These are phyloP conservation scores for Irpex rosettiformis DNA, from an alignment of 1,284 basidiomycete genomes.

Conservation along the genomic window DNA sequence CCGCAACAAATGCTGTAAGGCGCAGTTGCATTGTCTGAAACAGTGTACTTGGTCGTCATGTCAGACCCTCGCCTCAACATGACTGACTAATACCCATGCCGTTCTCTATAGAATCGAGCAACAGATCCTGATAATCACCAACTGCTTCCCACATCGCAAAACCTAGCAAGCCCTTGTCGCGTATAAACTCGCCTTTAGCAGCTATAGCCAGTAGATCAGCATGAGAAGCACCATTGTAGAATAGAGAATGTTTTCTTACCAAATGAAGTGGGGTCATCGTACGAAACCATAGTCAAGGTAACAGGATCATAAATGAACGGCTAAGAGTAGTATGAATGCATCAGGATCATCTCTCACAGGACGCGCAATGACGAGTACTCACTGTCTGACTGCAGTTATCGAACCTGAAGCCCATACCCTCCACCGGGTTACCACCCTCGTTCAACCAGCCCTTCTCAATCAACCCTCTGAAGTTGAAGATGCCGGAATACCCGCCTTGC, in stretches of 20 bases:
- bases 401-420: slow-evolving; percentile 38
- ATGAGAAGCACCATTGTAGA: neutral
- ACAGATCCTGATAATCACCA: slow-evolving; percentile 47
- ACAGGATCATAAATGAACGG: slow-evolving; percentile 43
- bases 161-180: slow-evolving; percentile 39
- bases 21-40: no score
- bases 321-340: slow-evolving; percentile 22
- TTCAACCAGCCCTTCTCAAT: slow-evolving; percentile 38
- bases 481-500: slow-evolving; percentile 31
- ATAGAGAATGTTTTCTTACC: slow-evolving; percentile 16
- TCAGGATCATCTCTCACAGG: neutral
- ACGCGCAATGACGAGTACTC: slow-evolving; percentile 20
- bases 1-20: no score
- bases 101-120: slow-evolving; percentile 21
- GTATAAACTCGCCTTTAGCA: slow-evolving; percentile 24
- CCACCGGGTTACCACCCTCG: slow-evolving; percentile 31
- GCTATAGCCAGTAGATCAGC: neutral
- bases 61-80: no score
- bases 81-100: slow-evolving; percentile 5
- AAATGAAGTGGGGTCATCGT: slow-evolving; percentile 37
- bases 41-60: no score
- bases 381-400: slow-evolving; percentile 48
- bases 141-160: slow-evolving; percentile 55
- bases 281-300: slow-evolving; percentile 36
- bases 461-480: slow-evolving; percentile 40